Evolutionary conservation across 345 rosid species (phyloP), one percentile per base, ranked within the genome.

Genomic region (Eucalyptus albens): DNA sequence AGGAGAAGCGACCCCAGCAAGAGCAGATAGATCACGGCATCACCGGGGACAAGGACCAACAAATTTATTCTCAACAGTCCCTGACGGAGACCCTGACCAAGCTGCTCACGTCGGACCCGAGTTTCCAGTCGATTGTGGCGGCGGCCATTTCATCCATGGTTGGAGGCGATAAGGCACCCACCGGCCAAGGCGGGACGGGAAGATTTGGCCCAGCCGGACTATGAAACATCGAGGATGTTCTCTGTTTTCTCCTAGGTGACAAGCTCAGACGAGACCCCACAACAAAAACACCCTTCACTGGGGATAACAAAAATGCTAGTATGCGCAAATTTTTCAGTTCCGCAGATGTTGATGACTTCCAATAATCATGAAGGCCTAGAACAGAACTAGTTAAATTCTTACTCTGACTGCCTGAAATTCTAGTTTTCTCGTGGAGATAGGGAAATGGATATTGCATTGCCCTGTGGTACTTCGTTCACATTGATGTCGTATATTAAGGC

Each of bases 81-180:
- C 90, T 96, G 87, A 94, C 98, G 5, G 97, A 96, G 87, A 93
- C 95, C 86, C 91, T 96, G 88, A 94, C 97, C 42, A 93, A 95
- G 90, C 93, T 94, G 45, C 94, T 96, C 86, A 91, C 97, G 88
- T 93, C 95, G 7, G 95, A 95, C 91, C 96, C 98, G 22, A 92
- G 92, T 92, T 95, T 96, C 89, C 92, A 94, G 27, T 92, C 97
- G 26, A 94, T 92, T 62, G 91, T 96, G 89, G 97, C 96, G 51
- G 94, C 97, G 9, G 98, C 97, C 6, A 91, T 97, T 91, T 94
- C 98, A 59, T 92, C 95, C 62, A 94, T 95, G 99, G 96, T 93
- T 22, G 83, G 47, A 77, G 83, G 47, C 15, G 83, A 77, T 21
- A 77, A 37, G 88, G 67, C 88, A 31, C 65, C 88, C 29, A 86